Evolutionary conservation across 2,329 filamentous ascomycete genomes (phyloP).

Genomic region (Colletotrichum horii): DNA sequence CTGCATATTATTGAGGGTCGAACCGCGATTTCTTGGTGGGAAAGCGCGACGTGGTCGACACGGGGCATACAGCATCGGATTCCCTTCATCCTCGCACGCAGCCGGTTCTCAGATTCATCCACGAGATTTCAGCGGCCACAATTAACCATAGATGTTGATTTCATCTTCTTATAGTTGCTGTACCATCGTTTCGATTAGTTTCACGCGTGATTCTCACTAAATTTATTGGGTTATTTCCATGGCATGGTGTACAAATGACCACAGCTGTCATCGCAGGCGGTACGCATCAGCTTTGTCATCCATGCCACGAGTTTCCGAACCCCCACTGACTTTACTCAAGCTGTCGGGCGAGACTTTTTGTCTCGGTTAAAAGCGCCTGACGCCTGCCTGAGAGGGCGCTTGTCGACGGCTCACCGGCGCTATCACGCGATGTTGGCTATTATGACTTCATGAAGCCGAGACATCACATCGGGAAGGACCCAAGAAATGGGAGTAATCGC

Average conservation of each 20-base stretch:
- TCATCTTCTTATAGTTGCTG: background rate
- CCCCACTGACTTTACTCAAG: background rate
- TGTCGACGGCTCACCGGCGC: conserved; percentile 3
- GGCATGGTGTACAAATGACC: background rate
- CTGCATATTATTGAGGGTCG: background rate
- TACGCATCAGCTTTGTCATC: background rate
- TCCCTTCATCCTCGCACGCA: background rate
- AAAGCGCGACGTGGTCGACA: background rate
- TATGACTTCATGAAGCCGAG: conserved; percentile 13
- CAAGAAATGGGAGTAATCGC: background rate
- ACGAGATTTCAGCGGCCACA: background rate
- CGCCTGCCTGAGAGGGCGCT: background rate
- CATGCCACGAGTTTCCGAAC: background rate
- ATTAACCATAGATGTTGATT: background rate
- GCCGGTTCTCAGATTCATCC: background rate
- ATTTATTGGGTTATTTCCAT: background rate
- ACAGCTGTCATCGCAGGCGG: background rate
- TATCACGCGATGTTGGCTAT: conserved; percentile 9
- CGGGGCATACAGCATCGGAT: background rate
- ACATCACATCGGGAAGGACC: conserved; percentile 9
- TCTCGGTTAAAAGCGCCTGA: background rate
- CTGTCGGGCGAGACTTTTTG: background rate
- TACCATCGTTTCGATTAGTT: background rate
- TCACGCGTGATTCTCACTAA: background rate
- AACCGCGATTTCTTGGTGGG: background rate